These are phyloP conservation scores for Leptographium flavum DNA, from an alignment of 2,329 filamentous ascomycete species.

Conservation along the genomic window DNA sequence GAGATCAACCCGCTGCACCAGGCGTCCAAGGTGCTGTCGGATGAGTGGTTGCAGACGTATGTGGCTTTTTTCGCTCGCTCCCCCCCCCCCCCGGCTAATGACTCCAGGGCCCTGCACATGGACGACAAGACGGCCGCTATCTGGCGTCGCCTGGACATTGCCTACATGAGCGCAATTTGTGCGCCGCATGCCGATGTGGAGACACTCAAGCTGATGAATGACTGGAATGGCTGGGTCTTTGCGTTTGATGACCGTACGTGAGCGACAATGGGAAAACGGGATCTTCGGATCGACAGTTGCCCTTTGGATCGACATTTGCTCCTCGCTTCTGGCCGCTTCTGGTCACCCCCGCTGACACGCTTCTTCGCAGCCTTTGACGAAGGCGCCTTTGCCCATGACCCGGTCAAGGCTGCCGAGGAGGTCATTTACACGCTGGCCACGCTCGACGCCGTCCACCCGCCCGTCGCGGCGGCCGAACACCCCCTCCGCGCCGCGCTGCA, in stretches of 20 bases:
- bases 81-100: background rate
- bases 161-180: slow-evolving; percentile 1
- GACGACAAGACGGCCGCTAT: background rate
- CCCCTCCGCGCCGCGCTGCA: background rate
- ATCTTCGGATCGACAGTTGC: no score
- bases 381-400: background rate
- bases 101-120: background rate
- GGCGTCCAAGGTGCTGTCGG: background rate
- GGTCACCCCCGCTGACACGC: no score
- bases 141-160: background rate
- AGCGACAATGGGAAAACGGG: no score
- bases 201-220: background rate
- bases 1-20: background rate
- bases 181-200: background rate
- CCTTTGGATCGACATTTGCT: no score
- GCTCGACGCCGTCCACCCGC: background rate
- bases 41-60: background rate
- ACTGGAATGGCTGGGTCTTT: slow-evolving; percentile 1
- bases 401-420: background rate
- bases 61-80: background rate
- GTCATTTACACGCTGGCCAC: background rate
- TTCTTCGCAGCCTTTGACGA: background rate
- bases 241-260: background rate
- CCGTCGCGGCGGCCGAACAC: background rate
- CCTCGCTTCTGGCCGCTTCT: no score